Percentiles rank a stretch among this genome's conserved stretches.
phyloP scores from a whole-genome alignment of 345 rosid species.

The Euphorbia peplus region DNA sequence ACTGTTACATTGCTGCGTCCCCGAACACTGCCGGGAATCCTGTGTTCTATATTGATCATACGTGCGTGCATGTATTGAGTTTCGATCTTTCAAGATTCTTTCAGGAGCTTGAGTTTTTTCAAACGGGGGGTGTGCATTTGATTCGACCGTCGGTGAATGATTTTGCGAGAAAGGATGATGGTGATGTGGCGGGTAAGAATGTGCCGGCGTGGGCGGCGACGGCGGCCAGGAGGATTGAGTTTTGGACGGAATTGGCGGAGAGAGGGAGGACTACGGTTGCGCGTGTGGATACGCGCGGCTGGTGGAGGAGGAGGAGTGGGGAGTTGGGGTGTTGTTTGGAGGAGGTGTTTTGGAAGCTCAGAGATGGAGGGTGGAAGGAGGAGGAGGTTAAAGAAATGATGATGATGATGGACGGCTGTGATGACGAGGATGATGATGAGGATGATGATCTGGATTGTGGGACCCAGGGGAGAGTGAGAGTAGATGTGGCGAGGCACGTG shows the following conservation, averaged over 20 bases:
- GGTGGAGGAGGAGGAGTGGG: slow-evolving; percentile 57
- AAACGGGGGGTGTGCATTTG: slow-evolving; percentile 5
- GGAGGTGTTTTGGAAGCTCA: slow-evolving; percentile 61
- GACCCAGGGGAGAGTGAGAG: neutral
- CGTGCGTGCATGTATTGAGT: slow-evolving; percentile 45
- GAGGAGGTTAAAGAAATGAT: slow-evolving; percentile 79
- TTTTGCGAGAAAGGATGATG: neutral
- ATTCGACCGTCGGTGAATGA: slow-evolving; percentile 1
- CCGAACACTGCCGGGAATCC: slow-evolving; percentile 65
- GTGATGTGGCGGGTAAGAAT: slow-evolving; percentile 10
- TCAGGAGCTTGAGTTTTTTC: slow-evolving; percentile 37
- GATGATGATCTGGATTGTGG: no score
- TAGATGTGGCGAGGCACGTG: slow-evolving; percentile 28
- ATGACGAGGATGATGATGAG: neutral
- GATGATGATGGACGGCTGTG: slow-evolving; percentile 24
- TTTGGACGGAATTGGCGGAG: slow-evolving; percentile 83
- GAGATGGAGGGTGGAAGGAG: slow-evolving; percentile 78
- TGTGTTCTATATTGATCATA: slow-evolving; percentile 56
- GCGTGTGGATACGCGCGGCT: slow-evolving; percentile 30
- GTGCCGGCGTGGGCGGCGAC: slow-evolving; percentile 63
- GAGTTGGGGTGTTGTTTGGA: slow-evolving; percentile 50
- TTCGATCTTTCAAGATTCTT: slow-evolving; percentile 66
- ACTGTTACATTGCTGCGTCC: slow-evolving; percentile 60
- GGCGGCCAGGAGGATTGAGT: slow-evolving; percentile 41
- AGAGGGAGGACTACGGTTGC: slow-evolving; percentile 39